Evolutionary conservation across 2,329 filamentous ascomycete species (phyloP), one percentile per base, ranked within the genome.

Genomic region (Trichoderma afroharzianum): DNA sequence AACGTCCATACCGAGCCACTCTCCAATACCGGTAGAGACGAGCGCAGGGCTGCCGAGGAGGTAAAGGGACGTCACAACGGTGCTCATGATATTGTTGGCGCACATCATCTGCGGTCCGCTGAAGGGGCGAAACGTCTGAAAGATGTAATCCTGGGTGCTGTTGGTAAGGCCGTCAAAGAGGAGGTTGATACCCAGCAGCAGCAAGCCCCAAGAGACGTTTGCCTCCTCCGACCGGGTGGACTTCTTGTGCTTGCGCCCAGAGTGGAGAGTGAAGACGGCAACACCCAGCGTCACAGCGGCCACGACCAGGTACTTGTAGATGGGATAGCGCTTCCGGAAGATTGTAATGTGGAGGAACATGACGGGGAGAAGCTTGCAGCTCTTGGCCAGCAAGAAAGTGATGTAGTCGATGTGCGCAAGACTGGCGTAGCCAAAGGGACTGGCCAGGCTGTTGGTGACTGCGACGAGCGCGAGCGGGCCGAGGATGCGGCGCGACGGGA

Each of bases 31-130:
- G 1, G 90, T 94, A 71, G 87, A 85, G 0, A 92, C 92, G n/a
- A 98, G 81, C 83, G 91, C 93, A 0, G 96, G 96, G 76, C 91
- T 92, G 24, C 94, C 78, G 21, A 95, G 74, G 58, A 99, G 88
- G 78, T 97, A 98, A 0, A 83, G 79, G 24, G 88, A 86, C 4
- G 95, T 98, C 71, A 98, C 85, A 61, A 90, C 79, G 4, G 94
- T 95, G 76, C 89, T 92, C 81, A 98, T 92, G 70, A 97, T 85
- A 80, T 98, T 99, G 82, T 98, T 94, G 50, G 95, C 95, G 80
- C 95, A 97, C 96, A 99, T 99, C 96, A 99, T 99, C 87, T 99
- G 96, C 72, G 95, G 94, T 11, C 96, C 96, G 3, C 90, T 89
- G 80, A 96, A 98, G 15, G 91, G 90, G 74, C 89, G 90, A 82